Evolutionary conservation across 2,329 filamentous ascomycete genomes (phyloP).

Genomic region (Curvularia lunata): DNA sequence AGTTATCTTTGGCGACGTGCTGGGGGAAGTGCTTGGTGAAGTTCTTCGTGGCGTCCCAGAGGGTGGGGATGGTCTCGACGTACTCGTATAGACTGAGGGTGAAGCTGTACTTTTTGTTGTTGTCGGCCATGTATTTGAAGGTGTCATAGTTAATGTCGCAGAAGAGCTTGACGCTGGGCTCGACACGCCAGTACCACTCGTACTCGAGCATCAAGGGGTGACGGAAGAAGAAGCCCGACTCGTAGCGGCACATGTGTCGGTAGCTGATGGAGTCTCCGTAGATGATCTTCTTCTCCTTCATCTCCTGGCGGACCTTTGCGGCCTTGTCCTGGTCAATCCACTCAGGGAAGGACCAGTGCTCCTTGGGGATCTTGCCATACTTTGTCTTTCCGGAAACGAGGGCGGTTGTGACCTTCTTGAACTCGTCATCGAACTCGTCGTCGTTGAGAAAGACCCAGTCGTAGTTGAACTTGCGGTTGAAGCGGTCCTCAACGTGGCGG

Average conservation of each 20-base stretch:
- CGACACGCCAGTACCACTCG: conserved; percentile 99
- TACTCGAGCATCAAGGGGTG: conserved; percentile 93
- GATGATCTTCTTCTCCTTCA: conserved; percentile 94
- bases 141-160: conserved; percentile 96
- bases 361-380: conserved; percentile 85
- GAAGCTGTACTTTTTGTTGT: conserved; percentile 98
- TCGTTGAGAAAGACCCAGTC: conserved; percentile 99
- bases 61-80: conserved; percentile 90
- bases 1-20: conserved; percentile 83
- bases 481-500: conserved; percentile 94
- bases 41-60: conserved; percentile 94
- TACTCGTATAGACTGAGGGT: conserved; percentile 96
- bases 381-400: conserved; percentile 91
- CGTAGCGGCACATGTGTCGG: conserved; percentile 98
- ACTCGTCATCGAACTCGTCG: conserved; percentile 87
- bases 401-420: conserved; percentile 88
- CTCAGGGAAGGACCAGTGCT: conserved; percentile 97
- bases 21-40: conserved; percentile 92
- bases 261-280: conserved; percentile 98
- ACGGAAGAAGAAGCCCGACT: conserved; percentile 99
- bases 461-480: conserved; percentile 96
- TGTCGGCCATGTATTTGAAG: conserved; percentile 94
- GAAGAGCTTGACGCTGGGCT: conserved; percentile 94
- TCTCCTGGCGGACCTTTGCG: conserved; percentile 87
- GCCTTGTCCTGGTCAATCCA: conserved; percentile 97